Conservation (phyloP, 106 monocot species). For the Acorus gramineus region DNA sequence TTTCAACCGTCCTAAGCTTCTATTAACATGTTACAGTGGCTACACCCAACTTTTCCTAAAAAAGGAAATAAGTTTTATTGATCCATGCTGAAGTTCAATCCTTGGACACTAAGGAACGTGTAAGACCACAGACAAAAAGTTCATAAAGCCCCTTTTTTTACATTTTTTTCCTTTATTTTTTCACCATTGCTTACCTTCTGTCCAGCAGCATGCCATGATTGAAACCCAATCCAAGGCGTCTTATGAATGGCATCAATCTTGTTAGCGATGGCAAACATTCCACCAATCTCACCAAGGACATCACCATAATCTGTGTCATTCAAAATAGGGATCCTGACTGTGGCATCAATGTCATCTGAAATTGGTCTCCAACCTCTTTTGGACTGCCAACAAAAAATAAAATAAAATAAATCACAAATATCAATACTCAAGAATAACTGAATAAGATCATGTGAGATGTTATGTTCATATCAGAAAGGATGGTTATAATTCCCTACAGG, state of each 20-base stretch:
- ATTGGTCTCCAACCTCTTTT: constrained; percentile 53
- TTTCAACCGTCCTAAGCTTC: background rate
- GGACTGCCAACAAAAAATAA: constrained; percentile 42
- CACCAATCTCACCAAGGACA: constrained; percentile 80
- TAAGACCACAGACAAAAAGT: constrained; percentile 1
- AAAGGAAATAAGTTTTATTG: too few species aligned
- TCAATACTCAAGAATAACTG: too few species aligned
- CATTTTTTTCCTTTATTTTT: background rate
- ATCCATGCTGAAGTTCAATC: too few species aligned
- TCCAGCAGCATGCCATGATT: constrained; percentile 83
- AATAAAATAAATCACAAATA: too few species aligned
- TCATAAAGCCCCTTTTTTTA: background rate
- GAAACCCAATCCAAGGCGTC: constrained; percentile 95
- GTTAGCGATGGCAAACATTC: constrained; percentile 82
- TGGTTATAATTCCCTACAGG: too few species aligned
- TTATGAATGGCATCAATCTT: constrained; percentile 70
- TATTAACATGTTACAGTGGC: background rate
- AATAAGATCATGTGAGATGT: too few species aligned
- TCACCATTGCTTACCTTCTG: constrained; percentile 39
- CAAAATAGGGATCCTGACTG: constrained; percentile 60
- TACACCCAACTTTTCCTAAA: background rate
- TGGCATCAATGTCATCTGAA: constrained; percentile 82
- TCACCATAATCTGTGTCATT: constrained; percentile 51
- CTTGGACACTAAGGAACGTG: background rate
- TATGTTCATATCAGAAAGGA: too few species aligned